Percentiles rank a stretch among this genome's conserved stretches.
phyloP scores from a whole-genome alignment of 2,329 filamentous ascomycete species.

The Paraconiothyrium sp. region DNA sequence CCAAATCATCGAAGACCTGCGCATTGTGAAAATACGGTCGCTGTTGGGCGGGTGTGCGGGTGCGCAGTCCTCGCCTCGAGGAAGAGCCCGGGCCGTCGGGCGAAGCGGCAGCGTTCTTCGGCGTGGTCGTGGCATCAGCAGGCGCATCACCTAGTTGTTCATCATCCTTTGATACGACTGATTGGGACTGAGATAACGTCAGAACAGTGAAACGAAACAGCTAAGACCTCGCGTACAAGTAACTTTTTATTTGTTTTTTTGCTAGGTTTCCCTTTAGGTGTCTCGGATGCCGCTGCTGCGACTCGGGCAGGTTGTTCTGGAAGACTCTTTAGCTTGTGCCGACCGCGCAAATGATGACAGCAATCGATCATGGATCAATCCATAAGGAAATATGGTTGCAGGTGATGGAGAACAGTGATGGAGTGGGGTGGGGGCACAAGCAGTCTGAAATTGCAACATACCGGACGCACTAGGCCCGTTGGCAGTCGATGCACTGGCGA shows the following conservation, averaged over 20 bases:
- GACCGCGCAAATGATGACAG: not conserved
- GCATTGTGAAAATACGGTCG: slow-evolving; percentile 47
- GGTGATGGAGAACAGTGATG: slow-evolving; percentile 3
- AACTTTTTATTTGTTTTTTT: slow-evolving; percentile 37
- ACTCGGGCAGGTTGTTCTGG: slow-evolving; percentile 27
- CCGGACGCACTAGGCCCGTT: slow-evolving; percentile 37
- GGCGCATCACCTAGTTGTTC: slow-evolving; percentile 21
- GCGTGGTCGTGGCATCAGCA: slow-evolving; percentile 12
- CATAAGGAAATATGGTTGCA: not conserved
- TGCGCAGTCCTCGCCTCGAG: slow-evolving; percentile 43
- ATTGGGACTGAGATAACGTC: slow-evolving; percentile 31
- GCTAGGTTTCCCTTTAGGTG: slow-evolving; percentile 33
- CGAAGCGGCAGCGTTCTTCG: slow-evolving; percentile 28
- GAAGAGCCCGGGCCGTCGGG: slow-evolving; percentile 33
- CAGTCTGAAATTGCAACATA: slow-evolving; percentile 29
- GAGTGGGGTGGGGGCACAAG: slow-evolving; percentile 21
- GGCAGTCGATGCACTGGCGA: slow-evolving; percentile 26
- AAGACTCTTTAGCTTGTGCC: slow-evolving; percentile 13
- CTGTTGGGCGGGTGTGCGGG: slow-evolving; percentile 46
- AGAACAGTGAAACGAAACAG: slow-evolving; percentile 5
- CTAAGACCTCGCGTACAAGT: slow-evolving; percentile 24
- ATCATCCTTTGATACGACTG: slow-evolving; percentile 22
- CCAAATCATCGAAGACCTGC: slow-evolving; percentile 40
- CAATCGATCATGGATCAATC: not conserved
- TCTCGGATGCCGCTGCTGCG: slow-evolving; percentile 18